Evolutionary conservation across 169 alveolate species (phyloP).

Genomic region (Eimeria praecox): DNA sequence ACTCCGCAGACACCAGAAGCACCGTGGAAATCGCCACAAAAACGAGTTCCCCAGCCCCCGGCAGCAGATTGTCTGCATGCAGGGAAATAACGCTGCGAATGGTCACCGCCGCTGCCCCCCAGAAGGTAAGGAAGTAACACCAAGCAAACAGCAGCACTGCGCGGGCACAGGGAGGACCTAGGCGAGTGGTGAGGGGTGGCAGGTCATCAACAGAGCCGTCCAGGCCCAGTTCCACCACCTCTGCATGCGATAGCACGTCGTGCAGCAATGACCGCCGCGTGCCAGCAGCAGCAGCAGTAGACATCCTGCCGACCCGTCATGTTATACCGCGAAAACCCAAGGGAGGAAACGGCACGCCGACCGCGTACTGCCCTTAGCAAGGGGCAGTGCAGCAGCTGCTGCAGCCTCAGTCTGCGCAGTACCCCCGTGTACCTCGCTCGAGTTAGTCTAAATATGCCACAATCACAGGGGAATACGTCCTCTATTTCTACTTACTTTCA

Average conservation of each 20-base stretch:
- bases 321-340: background rate
- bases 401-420: background rate
- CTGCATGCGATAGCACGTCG: slow-evolving; percentile 58
- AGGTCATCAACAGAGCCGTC: slow-evolving; percentile 57
- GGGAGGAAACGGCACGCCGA: slow-evolving; percentile 10
- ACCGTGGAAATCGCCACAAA: background rate
- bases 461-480: background rate
- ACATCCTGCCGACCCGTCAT: slow-evolving; percentile 25
- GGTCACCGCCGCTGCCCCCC: slow-evolving; percentile 23
- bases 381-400: background rate
- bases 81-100: background rate
- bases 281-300: slow-evolving; percentile 50
- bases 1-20: slow-evolving; percentile 20
- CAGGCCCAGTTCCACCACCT: slow-evolving; percentile 60
- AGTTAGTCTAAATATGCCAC: background rate
- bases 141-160: slow-evolving; percentile 14
- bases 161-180: slow-evolving; percentile 15
- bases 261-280: slow-evolving; percentile 65
- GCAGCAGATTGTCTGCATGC: slow-evolving; percentile 40
- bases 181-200: slow-evolving; percentile 52
- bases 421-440: background rate
- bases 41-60: slow-evolving; percentile 1
- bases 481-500: background rate
- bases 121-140: slow-evolving; percentile 24
- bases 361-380: background rate